Conservation (phyloP, 106 monocot genomes). For the Apostasia shenzhenica region DNA sequence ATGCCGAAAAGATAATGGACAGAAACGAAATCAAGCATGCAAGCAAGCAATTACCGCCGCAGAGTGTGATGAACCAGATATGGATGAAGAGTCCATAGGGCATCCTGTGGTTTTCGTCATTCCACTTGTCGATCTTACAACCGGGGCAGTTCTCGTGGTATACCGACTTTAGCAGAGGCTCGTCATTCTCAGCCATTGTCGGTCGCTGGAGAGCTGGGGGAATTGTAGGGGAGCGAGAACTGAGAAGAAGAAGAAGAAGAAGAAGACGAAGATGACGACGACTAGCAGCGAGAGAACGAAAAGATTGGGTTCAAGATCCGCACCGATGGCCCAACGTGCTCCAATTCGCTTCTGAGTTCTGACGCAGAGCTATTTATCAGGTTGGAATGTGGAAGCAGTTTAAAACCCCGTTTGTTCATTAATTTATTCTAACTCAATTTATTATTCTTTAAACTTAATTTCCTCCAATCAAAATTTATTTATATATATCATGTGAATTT, state of each 20-base stretch:
- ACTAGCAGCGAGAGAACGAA: no score
- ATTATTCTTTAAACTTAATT: no score
- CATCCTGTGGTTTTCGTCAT: slow-evolving; percentile 17
- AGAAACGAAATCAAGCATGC: not conserved
- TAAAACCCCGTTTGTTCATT: no score
- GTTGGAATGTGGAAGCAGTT: no score
- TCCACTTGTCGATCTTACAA: slow-evolving; percentile 30
- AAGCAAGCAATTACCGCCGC: slow-evolving; percentile 20
- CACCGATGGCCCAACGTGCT: no score
- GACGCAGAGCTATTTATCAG: no score
- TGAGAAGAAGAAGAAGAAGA: not conserved
- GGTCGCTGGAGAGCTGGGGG: not conserved
- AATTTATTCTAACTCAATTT: no score
- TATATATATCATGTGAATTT: no score
- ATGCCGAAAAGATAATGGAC: not conserved
- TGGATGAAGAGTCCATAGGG: slow-evolving; percentile 40
- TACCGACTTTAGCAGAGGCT: slow-evolving; percentile 16
- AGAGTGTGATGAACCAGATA: slow-evolving; percentile 36
- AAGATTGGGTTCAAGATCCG: no score
- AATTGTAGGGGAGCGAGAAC: not conserved
- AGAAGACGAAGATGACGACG: no score
- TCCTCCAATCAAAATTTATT: no score
- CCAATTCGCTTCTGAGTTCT: no score
- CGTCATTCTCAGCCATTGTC: slow-evolving; percentile 21
- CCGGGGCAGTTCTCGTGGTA: slow-evolving; percentile 47